Base-by-base conservation (phyloP, 2,329 filamentous ascomycete genomes). In the Leptographium flavum region DNA sequence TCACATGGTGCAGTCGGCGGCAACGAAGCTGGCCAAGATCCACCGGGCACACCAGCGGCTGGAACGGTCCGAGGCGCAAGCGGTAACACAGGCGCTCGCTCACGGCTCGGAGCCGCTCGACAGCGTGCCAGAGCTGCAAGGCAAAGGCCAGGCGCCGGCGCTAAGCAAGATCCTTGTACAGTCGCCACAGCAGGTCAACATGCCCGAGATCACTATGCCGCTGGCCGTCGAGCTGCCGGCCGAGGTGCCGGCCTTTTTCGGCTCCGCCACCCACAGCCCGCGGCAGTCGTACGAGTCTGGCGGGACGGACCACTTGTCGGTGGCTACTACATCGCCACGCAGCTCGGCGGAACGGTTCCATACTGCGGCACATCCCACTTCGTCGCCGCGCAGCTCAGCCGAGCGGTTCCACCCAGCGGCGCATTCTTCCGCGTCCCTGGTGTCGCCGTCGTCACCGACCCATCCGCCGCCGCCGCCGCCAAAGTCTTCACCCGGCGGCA, bases 21-120 rank as follows among this genome's bases (percentile, higher is more conserved):
- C 90, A 0, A 73, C 76, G 9, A 93, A 90, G 61, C 68, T 96
- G 53, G 85, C 84, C 49, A 86, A 85, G 62, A 87, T 95, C 51
- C 71, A 88, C 56, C 75, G 80, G 49, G 83, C 84, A 51, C 87
- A 87, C 60, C 63, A 73, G 47, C 73, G 85, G 45, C 77, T 23
- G 14, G 6, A 35, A 9, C 27, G 57, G 58, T 41, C 60, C 60
- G 21, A 58, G 27, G n/a, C n/a, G n/a, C 27, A 28, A 11, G 27
- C 27, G 27, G 27, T n/a, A n/a, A n/a, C n/a, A n/a, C n/a, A n/a
- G n/a, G n/a, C n/a, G n/a, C n/a, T n/a, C n/a, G n/a, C n/a, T n/a
- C n/a, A n/a, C n/a, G n/a, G n/a, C n/a, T n/a, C 27, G 14, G 14
- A 13, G 30, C 40, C 32, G 30, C 21, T 42, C 19, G 6, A 9